phyloP scores from a whole-genome alignment of 2,329 filamentous ascomycete genomes.

The Epichloe amarillans region DNA sequence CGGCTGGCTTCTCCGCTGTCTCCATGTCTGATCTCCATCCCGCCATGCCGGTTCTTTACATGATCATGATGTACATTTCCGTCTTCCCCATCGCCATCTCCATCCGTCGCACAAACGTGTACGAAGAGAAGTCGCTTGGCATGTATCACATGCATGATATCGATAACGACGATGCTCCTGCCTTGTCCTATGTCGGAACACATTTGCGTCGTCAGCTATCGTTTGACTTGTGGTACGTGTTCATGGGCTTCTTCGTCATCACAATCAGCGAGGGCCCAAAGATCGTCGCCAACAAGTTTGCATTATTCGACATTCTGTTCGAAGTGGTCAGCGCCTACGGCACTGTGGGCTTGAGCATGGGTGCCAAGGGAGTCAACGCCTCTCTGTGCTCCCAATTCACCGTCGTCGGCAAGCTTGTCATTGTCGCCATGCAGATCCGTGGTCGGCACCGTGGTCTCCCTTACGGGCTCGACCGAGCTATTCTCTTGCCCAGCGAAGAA shows the following conservation, averaged over 20 bases:
- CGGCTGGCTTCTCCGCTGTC: constrained; percentile 77
- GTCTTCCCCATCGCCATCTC: constrained; percentile 95
- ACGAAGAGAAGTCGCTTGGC: constrained; percentile 79
- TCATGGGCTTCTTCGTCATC: constrained; percentile 85
- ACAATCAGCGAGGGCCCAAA: constrained; percentile 70
- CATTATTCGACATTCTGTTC: constrained; percentile 61
- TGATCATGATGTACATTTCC: constrained; percentile 99
- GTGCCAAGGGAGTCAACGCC: constrained; percentile 61
- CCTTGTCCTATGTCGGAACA: constrained; percentile 74
- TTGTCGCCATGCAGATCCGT: constrained; percentile 57
- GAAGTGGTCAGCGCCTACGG: constrained; percentile 87
- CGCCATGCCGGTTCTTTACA: constrained; percentile 82
- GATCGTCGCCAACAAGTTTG: constrained; percentile 50
- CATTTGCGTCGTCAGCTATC: constrained; percentile 89
- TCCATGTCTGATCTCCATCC: constrained; percentile 70
- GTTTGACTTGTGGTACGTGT: constrained; percentile 97
- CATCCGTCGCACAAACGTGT: constrained; percentile 86
- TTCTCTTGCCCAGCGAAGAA: constrained; percentile 43
- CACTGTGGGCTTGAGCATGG: constrained; percentile 82
- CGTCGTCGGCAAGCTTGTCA: constrained; percentile 55
- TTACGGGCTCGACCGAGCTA: constrained; percentile 51
- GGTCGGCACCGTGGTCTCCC: constrained; percentile 56
- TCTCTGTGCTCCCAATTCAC: constrained; percentile 76
- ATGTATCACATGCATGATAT: constrained; percentile 45
- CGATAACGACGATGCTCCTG: constrained; percentile 39